phyloP scores from a whole-genome alignment of 371 early-diverging fungal species.

The Choanephora cucurbitarum region DNA sequence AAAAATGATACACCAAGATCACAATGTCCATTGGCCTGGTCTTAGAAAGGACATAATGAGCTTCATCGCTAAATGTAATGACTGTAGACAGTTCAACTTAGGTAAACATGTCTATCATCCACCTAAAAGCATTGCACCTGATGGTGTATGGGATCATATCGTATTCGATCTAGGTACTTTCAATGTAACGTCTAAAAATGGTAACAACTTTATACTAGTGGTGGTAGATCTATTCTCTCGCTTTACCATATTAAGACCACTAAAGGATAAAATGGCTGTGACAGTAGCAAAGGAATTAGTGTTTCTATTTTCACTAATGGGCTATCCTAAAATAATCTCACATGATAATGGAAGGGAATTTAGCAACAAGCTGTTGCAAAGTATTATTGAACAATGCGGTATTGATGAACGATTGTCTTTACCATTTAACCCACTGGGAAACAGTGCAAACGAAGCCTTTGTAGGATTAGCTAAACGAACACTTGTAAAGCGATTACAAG shows the following conservation, averaged over 20 bases:
- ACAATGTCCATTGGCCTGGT: constrained; percentile 7
- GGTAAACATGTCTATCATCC: constrained; percentile 6
- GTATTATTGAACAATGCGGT: constrained; percentile 4
- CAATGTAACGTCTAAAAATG: not conserved
- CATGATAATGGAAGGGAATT: constrained; percentile 6
- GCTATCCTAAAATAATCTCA: constrained; percentile 4
- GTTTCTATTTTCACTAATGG: constrained; percentile 6
- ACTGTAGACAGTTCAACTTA: constrained; percentile 6
- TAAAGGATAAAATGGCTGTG: constrained; percentile 1
- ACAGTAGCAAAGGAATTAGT: constrained; percentile 7
- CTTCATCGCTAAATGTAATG: not conserved
- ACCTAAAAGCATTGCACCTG: not conserved
- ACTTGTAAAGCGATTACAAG: constrained; percentile 1
- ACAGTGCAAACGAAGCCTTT: constrained; percentile 3
- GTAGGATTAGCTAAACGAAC: not conserved
- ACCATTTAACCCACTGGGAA: constrained; percentile 6
- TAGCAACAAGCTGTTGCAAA: not conserved
- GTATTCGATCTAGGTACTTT: constrained; percentile 4
- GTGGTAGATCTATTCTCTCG: constrained; percentile 7
- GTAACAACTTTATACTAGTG: constrained; percentile 15
- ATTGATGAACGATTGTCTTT: constrained; percentile 5
- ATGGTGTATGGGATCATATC: constrained; percentile 1
- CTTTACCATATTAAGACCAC: constrained; percentile 3
- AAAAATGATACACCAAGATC: not conserved
- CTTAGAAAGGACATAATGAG: constrained; percentile 1